Evolutionary conservation across 805 yeast genomes (phyloP).

Genomic region (Candida taoyuanica): DNA sequence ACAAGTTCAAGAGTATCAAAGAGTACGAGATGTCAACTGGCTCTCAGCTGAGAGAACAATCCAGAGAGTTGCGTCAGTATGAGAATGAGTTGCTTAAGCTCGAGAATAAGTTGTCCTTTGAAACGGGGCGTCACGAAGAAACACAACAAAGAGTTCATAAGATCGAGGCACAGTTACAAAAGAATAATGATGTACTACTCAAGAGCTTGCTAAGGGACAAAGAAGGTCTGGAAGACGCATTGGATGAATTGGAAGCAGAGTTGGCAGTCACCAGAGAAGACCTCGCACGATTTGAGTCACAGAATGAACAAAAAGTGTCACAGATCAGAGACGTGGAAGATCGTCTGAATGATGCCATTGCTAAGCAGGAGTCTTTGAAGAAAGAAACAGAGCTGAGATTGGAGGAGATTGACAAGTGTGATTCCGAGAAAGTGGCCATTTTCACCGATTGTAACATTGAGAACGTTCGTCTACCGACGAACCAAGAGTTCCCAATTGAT

Average conservation of each 20-base stretch:
- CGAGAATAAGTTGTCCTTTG: conserved; percentile 60
- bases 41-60: conserved; percentile 45
- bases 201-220: conserved; percentile 32
- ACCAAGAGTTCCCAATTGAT: conserved; percentile 47
- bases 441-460: conserved; percentile 74
- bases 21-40: conserved; percentile 74
- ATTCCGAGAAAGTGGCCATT: conserved; percentile 51
- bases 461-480: conserved; percentile 44
- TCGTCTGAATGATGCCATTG: conserved; percentile 33
- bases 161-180: conserved; percentile 36
- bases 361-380: conserved; percentile 26
- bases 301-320: conserved; percentile 29
- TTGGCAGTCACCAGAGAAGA: conserved; percentile 35
- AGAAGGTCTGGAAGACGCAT: conserved; percentile 27
- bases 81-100: conserved; percentile 57
- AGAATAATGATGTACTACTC: conserved; percentile 34
- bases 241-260: conserved; percentile 38
- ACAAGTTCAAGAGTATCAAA: conserved; percentile 50
- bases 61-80: conserved; percentile 58
- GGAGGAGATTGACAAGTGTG: conserved; percentile 49
- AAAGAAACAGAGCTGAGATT: conserved; percentile 38
- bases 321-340: conserved; percentile 46
- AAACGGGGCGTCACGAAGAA: conserved; percentile 51
- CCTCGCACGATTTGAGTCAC: conserved; percentile 30
- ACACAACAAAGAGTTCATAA: conserved; percentile 42